These are phyloP conservation scores for Sporothrix sp. DNA, from an alignment of 2,329 filamentous ascomycete species.

Conservation along the genomic window DNA sequence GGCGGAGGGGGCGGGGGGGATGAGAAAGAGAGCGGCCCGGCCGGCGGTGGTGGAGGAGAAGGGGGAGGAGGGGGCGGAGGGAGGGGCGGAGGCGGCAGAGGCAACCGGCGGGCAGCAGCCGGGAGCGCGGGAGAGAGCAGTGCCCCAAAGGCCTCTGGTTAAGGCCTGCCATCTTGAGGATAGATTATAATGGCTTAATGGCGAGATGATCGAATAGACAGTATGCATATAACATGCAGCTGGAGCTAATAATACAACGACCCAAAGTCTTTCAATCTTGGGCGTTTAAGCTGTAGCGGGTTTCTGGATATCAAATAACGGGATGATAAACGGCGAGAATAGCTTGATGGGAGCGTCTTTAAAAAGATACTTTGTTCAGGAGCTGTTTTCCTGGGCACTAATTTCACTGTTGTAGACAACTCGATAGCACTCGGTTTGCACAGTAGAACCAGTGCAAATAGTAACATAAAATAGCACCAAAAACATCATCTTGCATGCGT, in stretches of 20 bases:
- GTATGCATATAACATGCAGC: neutral
- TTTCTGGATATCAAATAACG: neutral
- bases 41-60: neutral
- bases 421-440: too few relatives aligned
- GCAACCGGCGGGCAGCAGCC: neutral
- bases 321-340: neutral
- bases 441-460: too few relatives aligned
- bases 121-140: neutral
- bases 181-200: neutral
- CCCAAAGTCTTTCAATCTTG: too few relatives aligned
- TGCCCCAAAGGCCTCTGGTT: neutral
- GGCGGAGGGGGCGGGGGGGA: conserved; percentile 6
- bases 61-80: neutral
- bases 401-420: too few relatives aligned
- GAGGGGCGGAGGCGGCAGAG: neutral
- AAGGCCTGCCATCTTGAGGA: neutral
- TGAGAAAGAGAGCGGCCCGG: neutral
- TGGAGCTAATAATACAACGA: neutral
- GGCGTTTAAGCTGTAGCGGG: too few relatives aligned
- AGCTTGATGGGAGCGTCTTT: too few relatives aligned
- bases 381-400: too few relatives aligned
- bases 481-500: too few relatives aligned
- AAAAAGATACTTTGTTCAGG: neutral
- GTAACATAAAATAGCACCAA: too few relatives aligned
- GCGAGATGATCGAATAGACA: too few relatives aligned